Conservation (phyloP, 805 yeast species). For the Starmerella potacharoeniae region DNA sequence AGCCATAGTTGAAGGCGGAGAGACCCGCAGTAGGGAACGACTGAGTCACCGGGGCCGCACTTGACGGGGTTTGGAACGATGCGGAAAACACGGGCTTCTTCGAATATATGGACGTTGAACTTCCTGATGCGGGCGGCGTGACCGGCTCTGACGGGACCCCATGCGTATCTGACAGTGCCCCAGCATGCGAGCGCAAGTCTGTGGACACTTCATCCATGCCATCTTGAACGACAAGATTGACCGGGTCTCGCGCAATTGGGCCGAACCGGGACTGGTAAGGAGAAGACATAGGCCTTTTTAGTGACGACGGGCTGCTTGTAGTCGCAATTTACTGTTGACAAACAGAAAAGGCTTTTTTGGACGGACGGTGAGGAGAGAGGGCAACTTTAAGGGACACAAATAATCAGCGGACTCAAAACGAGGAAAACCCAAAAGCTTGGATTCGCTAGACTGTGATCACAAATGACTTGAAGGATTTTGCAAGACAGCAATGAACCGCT, state of each 20-base stretch:
- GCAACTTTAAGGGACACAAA: neutral
- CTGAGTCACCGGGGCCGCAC: neutral
- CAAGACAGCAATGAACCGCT: neutral
- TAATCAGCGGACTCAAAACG: neutral
- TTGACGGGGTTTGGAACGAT: neutral
- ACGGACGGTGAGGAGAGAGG: neutral
- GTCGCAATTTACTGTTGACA: neutral
- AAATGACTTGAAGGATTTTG: neutral
- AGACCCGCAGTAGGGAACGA: neutral
- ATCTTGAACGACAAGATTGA: neutral
- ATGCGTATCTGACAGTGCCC: neutral
- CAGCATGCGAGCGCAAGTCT: neutral
- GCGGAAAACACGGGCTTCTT: neutral
- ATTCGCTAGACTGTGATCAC: neutral
- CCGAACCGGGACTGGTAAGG: constrained; percentile 3
- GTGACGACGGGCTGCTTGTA: neutral
- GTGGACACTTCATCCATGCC: neutral
- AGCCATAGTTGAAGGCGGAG: neutral
- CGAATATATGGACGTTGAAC: constrained; percentile 1
- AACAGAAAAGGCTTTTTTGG: neutral
- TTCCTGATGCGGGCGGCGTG: constrained; percentile 13
- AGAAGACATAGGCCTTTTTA: constrained; percentile 1
- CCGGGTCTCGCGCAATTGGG: neutral
- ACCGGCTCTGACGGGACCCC: constrained; percentile 11
- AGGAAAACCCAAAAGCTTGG: neutral